Evolutionary conservation across 2,329 filamentous ascomycete species (phyloP), one percentile per base, ranked within the genome.

Genomic region (Pseudonectria buxi): DNA sequence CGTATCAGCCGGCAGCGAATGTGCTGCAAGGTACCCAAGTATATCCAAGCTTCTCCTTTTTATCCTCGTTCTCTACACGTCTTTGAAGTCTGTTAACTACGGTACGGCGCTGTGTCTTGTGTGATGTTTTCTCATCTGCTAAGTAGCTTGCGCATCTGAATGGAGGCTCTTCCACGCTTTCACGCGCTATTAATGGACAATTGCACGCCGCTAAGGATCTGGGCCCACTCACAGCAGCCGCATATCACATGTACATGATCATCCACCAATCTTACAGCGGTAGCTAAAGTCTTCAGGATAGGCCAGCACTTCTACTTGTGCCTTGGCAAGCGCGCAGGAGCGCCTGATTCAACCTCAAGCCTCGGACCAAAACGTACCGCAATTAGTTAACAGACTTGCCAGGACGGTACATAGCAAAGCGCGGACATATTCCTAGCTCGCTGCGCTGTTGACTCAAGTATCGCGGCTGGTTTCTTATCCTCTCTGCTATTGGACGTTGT

Each of bases 291-390:
- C 40, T 33, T 30, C 28, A 31, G 38, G 47, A 47, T 53, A 37
- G 30, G 38, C 30, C 18, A 22, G 25, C 36, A 35, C 26, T 26
- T 12, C 28, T 26, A 35, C 35, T 30, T 36, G 24, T 27, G 15
- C 35, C 30, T 28, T 26, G 37, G 28, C 48, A 50, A 51, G 50
- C 50, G 50, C 47, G 46, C 15, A 34, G 30, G 36, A 45, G 39
- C 40, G 39, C 51, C 43, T 43, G 37, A 37, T 49, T 46, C 34
- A 47, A 53, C 49, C 39, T 50, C 49, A 51, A 44, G 37, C 39
- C 41, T 37, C 36, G 30, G 39, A n/a, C n/a, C n/a, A n/a, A n/a
- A n/a, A n/a, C n/a, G n/a, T n/a, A n/a, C n/a, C n/a, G n/a, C n/a
- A n/a, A n/a, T n/a, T n/a, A n/a, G n/a, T n/a, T n/a, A n/a, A n/a